Evolutionary conservation across 768 basidiomycete species (phyloP), one percentile per base, ranked within the genome.

Genomic region (Daedaleopsis sinensis): DNA sequence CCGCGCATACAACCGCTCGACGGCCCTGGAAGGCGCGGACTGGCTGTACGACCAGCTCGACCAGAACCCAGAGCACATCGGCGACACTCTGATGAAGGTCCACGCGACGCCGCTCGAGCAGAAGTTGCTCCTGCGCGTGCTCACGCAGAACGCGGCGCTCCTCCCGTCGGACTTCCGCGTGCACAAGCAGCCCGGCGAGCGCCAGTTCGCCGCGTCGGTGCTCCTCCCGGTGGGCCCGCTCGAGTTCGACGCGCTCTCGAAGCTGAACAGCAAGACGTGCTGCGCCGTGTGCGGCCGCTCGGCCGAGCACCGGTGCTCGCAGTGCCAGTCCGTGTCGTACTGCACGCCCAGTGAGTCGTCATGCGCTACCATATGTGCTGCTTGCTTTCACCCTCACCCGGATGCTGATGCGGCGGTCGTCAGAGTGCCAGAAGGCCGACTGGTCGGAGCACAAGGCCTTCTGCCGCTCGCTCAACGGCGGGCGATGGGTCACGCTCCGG

Each of bases 271-370:
- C 38, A 70, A 72, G 24, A 24, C 65, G 39, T 78, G 79, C 9
- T 80, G 79, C 51, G 74, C 71, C n/a, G 63, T 79, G 1, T 81
- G 79, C 56, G 78, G 79, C 3, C 72, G 74, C 51, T 69, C 63
- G 55, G 71, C 69, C 9, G 63, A 62, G 38, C 74, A 70, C 36
- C 67, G 72, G 38, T 81, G 80, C 61, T 56, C 70, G 3, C 71
- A 71, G 47, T 80, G 79, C 51, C 64, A 74, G 21, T 69, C 69
- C 0, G 73, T 72, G 15, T 63, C 71, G 5, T 79, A 80, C 60
- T 79, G 79, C 57, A 64, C 75, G 19, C 65, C 67, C 62, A 73
- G 77, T 77, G 19, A 49, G 69, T 48, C 12, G 55, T 43, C 18
- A 2, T 18, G 24, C n/a, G n/a, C 13, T 16, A 9, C 37, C n/a